Base-by-base conservation (phyloP, 2,329 filamentous ascomycete genomes). In the Calonectria pteridis region DNA sequence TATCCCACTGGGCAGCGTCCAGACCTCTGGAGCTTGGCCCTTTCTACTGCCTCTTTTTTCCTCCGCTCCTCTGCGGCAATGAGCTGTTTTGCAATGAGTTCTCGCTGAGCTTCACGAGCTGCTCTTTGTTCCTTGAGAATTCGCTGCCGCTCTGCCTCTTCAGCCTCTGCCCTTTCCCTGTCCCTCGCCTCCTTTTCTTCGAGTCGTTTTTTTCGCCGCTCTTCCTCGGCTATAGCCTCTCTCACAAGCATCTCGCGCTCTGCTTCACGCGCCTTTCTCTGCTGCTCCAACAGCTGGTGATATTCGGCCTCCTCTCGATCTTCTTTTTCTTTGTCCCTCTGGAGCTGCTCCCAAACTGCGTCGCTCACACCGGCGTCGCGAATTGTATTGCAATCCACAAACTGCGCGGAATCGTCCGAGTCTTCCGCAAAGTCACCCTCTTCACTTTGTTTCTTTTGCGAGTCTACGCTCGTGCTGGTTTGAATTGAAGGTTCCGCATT, bases 311-410 rank as follows among this genome's bases (percentile, higher is more conserved):
- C 84, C 0, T 82, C 83, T 0, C 82, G 82, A 2, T 83, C 73
- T 40, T 86, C 85, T 0, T 84, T 84, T 28, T 81, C 75, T 26
- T 82, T 84, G 81, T 93, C 90, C 1, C 73, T 77, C 73, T 91
- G 86, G 0, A 94, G 88, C 76, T 93, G 89, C 2, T 87, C 83
- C 93, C 92, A 94, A 1, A 90, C 83, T 7, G 83, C 89, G 62
- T 94, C 91, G 6, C 86, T 88, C 0, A 94, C 91, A 0, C 89
- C 89, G 0, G 85, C 81, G 72, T 94, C 93, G 16, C 92, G 87
- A 6, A 77, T 71, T n/a, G 50, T 7, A 0, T 37, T 26, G 14
- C 14, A 26, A 28, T 13, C 6, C 3, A 3, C 1, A n/a, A 35
- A 13, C 0, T 29, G 23, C 3, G 37, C 37, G 3, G 16, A n/a